These are phyloP conservation scores for Chlamydomonas applanata DNA, from an alignment of 139 green algal genomes.

Conservation along the genomic window DNA sequence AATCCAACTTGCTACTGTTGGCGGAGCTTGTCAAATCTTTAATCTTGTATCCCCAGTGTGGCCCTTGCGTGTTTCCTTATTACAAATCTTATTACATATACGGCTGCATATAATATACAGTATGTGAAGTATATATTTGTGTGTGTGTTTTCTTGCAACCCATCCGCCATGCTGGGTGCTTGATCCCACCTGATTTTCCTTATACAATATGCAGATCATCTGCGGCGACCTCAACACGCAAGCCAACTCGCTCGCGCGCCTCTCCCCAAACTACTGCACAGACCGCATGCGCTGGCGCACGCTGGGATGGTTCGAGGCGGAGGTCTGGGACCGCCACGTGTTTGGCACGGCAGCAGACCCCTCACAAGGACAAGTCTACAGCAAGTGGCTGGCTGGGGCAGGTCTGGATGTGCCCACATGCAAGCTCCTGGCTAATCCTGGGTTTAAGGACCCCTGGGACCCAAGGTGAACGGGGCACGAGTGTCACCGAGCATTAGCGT, in stretches of 20 bases:
- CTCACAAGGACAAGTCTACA: constrained; percentile 28
- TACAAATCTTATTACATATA: too few relatives aligned
- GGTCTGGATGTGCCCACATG: constrained; percentile 62
- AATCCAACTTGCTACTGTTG: too few relatives aligned
- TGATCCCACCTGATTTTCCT: too few relatives aligned
- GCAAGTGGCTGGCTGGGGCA: constrained; percentile 47
- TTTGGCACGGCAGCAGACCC: constrained; percentile 28
- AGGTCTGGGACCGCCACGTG: constrained; percentile 68
- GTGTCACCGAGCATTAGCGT: too few relatives aligned
- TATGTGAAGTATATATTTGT: not conserved
- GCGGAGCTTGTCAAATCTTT: too few relatives aligned
- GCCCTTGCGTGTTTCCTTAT: too few relatives aligned
- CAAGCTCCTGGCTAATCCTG: constrained; percentile 66
- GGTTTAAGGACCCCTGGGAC: constrained; percentile 61
- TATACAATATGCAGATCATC: constrained; percentile 12
- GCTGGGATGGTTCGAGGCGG: constrained; percentile 69
- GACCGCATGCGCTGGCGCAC: constrained; percentile 73
- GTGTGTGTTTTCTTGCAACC: not conserved
- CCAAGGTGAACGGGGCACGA: constrained; percentile 13
- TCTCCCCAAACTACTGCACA: constrained; percentile 76
- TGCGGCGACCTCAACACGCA: constrained; percentile 89
- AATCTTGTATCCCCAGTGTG: too few relatives aligned
- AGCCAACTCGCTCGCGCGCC: constrained; percentile 75
- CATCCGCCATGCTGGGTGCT: too few relatives aligned
- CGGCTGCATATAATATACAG: too few relatives aligned